Evolutionary conservation across 495 filamentous ascomycete genomes (phyloP), one percentile per base, ranked within the genome.

Genomic region (Wilcoxina mikolae): DNA sequence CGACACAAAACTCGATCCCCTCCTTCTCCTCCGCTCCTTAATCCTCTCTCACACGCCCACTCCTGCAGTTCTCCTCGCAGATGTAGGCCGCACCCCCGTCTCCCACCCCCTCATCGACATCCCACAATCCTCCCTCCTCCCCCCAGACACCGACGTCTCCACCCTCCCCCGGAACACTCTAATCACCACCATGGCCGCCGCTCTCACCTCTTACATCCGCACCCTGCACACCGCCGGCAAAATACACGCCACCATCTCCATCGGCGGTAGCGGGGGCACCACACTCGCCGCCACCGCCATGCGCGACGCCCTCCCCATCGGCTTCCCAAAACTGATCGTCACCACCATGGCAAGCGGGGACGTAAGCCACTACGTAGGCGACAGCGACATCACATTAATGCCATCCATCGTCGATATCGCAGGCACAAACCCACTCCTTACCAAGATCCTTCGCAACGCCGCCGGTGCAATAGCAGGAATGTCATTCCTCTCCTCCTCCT

Each of bases 321-420:
- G 78, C 0, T 73, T 84, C 39, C 82, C 82, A 0, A 86, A 86
- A 58, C 27, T 86, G 29, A 78, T 86, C 53, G 79, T 85, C 0
- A 79, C 75, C 18, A 85, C 82, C 0, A 76, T 84, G 56, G 80
- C 79, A 3, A 76, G 72, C 9, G 78, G 80, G 2, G 76, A 84
- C 56, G 74, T 76, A 0, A 69, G 69, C 0, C 70, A 74, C 0
- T 74, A 79, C 12, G 71, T 84, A 2, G 78, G 74, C 39, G 79
- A 84, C 62, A 74, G 73, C 0, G 82, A 86, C 58, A 79, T 86
- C 54, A 75, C 72, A 1, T 73, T 85, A 70, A 81, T 84, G 77
- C 80, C 83, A 57, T 73, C 72, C 17, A 76, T 85, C 9, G 80
- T 84, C 15, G 82, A 86, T 57, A 75, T 86, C 44, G 79, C 81